These are phyloP conservation scores for Davidsoniella neocaledoniae DNA, from an alignment of 2,329 filamentous ascomycete species.

Conservation along the genomic window DNA sequence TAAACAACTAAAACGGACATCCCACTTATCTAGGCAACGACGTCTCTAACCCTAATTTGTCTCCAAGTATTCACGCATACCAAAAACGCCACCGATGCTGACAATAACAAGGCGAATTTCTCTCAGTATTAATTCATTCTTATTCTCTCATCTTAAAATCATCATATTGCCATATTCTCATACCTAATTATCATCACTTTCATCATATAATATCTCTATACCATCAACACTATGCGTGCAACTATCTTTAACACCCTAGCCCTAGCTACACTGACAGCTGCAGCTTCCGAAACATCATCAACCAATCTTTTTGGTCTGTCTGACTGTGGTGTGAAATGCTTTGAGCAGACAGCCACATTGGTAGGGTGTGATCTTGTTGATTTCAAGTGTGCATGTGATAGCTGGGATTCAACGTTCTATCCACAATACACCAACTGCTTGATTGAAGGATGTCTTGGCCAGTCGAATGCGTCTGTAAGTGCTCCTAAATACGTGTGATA, in stretches of 20 bases:
- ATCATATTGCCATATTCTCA: neutral
- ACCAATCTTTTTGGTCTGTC: slow-evolving; percentile 8
- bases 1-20: no score
- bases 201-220: neutral
- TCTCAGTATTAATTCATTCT: no score
- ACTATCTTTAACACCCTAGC: neutral
- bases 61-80: no score
- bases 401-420: slow-evolving; percentile 7
- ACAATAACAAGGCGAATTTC: no score
- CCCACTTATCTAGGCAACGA: no score
- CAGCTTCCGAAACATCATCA: neutral
- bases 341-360: slow-evolving; percentile 8
- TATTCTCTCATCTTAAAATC: neutral
- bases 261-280: neutral
- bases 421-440: slow-evolving; percentile 12
- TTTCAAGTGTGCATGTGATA: slow-evolving; percentile 8
- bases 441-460: slow-evolving; percentile 12
- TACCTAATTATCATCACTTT: neutral
- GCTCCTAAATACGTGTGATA: neutral
- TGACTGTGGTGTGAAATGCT: slow-evolving; percentile 11
- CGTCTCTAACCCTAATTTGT: no score
- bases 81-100: no score
- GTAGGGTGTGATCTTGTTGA: slow-evolving; percentile 9
- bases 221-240: neutral
- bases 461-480: slow-evolving; percentile 5